A percentile compares a stretch with the other conserved stretches of the same genome.
These are phyloP conservation scores for Candida glaebosa DNA, from an alignment of 805 yeast species.

Conservation along the genomic window DNA sequence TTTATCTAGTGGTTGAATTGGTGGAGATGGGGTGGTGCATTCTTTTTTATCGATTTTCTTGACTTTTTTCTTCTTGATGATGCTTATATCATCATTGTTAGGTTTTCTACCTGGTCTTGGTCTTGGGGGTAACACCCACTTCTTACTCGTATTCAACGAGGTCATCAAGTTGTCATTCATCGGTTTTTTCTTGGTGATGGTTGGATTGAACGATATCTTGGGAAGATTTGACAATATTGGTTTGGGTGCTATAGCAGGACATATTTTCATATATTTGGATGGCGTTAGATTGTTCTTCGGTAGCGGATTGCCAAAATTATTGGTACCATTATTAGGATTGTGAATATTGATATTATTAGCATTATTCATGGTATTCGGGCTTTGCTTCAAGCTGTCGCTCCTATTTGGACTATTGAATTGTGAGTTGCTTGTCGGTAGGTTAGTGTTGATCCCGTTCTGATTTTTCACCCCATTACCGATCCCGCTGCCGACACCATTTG, in stretches of 20 bases:
- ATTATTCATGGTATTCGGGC: not conserved
- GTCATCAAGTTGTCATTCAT: slow-evolving; percentile 6
- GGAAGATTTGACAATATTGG: slow-evolving; percentile 26
- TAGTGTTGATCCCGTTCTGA: not conserved
- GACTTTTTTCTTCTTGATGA: not conserved
- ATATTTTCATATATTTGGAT: slow-evolving; percentile 31
- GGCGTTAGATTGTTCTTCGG: no score
- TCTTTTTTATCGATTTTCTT: slow-evolving; percentile 2
- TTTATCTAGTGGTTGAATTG: not conserved
- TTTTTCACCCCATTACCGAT: not conserved
- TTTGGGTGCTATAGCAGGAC: slow-evolving; percentile 39
- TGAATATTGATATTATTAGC: not conserved
- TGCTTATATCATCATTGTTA: slow-evolving; percentile 5
- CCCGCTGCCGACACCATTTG: not conserved
- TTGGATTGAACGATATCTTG: slow-evolving; percentile 20
- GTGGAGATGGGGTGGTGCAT: slow-evolving; percentile 2
- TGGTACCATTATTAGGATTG: no score
- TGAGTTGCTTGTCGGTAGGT: not conserved
- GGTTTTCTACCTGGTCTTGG: slow-evolving; percentile 44
- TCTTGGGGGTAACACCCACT: slow-evolving; percentile 40
- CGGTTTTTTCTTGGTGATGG: slow-evolving; percentile 19
- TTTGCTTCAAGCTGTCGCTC: not conserved
- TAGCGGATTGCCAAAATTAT: no score
- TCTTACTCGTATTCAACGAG: slow-evolving; percentile 30
- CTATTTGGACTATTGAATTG: not conserved